phyloP scores from a whole-genome alignment of 768 basidiomycete genomes.

The Leccinum rimulosum region DNA sequence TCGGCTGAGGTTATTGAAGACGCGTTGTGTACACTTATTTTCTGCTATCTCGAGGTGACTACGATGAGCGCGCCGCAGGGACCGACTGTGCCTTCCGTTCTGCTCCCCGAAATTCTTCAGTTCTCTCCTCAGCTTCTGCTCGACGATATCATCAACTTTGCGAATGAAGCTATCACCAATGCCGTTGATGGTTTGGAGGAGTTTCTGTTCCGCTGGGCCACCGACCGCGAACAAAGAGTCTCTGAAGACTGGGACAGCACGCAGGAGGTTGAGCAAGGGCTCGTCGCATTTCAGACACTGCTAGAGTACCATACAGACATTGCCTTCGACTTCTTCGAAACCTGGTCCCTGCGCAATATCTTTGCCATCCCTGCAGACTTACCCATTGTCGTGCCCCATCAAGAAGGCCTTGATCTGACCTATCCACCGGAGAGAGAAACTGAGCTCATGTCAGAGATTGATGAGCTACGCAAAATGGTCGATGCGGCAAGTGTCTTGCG shows the following conservation, averaged over 20 bases:
- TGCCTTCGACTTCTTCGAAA: conserved; percentile 90
- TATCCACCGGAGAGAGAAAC: conserved; percentile 55
- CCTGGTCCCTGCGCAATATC: conserved; percentile 85
- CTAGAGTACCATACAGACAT: conserved; percentile 86
- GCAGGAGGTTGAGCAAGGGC: conserved; percentile 73
- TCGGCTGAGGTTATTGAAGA: neutral
- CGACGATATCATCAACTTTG: conserved; percentile 83
- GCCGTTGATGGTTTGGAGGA: conserved; percentile 79
- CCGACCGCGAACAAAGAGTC: conserved; percentile 52
- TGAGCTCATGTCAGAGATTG: conserved; percentile 64
- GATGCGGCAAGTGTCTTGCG: conserved; percentile 55
- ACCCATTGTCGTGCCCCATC: conserved; percentile 74
- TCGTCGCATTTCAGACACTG: conserved; percentile 85
- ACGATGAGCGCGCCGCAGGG: conserved; percentile 29
- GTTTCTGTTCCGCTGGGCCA: conserved; percentile 71
- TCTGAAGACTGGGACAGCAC: conserved; percentile 54
- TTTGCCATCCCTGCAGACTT: conserved; percentile 72
- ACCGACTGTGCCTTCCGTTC: conserved; percentile 24
- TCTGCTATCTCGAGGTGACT: conserved; percentile 1
- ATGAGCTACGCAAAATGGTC: conserved; percentile 61
- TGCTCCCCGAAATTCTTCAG: conserved; percentile 58
- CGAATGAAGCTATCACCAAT: conserved; percentile 75
- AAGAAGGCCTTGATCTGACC: conserved; percentile 66
- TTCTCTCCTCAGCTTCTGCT: conserved; percentile 83
- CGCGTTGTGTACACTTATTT: conserved; percentile 32